Percentiles rank a stretch among this genome's conserved stretches.
Evolutionary conservation across 139 green algal genomes (phyloP).

Genomic region (Volvox africanus): DNA sequence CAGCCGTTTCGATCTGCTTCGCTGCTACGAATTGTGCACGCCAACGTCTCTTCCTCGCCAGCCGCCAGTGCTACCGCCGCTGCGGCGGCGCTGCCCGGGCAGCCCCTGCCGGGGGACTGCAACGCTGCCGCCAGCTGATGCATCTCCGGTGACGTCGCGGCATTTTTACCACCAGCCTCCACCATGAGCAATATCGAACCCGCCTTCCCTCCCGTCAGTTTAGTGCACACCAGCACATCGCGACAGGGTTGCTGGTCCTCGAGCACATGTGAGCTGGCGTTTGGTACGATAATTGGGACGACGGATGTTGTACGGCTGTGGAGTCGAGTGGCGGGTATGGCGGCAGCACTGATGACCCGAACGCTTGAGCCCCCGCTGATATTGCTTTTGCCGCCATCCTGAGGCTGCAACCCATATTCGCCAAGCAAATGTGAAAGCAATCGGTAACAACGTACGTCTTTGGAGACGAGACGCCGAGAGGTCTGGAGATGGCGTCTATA

Average conservation of each 20-base stretch:
- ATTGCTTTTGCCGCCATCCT: neutral
- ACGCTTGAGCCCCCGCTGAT: neutral
- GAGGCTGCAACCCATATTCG: neutral
- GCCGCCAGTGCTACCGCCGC: neutral
- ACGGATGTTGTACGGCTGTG: neutral
- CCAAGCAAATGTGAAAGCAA: too few relatives aligned
- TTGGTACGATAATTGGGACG: neutral
- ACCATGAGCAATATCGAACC: neutral
- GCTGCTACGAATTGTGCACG: neutral
- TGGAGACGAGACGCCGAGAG: too few relatives aligned
- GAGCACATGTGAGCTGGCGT: conserved; percentile 15
- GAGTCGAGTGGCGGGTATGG: neutral
- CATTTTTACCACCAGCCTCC: neutral
- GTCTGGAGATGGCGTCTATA: too few relatives aligned
- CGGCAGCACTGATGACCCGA: too few relatives aligned
- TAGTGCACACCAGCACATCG: neutral
- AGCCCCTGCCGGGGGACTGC: neutral
- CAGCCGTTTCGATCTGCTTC: neutral
- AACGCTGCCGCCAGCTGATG: neutral
- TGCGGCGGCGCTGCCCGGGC: neutral
- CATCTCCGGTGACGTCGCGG: neutral
- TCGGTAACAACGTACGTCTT: too few relatives aligned
- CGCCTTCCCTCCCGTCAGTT: neutral
- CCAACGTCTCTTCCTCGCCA: neutral
- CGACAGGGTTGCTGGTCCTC: conserved; percentile 22